Conservation (phyloP, 2,329 filamentous ascomycete species). For the Beauveria asiatica region DNA sequence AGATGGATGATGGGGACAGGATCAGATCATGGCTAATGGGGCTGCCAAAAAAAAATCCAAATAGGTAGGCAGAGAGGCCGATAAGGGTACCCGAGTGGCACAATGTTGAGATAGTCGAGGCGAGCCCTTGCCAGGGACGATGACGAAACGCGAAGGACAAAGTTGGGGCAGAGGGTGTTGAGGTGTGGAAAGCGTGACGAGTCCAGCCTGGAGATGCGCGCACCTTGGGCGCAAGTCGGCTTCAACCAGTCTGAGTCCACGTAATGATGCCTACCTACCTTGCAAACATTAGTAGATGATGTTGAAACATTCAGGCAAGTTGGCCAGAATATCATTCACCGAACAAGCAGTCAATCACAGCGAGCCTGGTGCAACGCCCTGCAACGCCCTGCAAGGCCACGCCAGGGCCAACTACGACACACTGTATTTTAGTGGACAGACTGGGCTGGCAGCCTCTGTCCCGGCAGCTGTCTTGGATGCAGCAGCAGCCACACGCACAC, state of each 20-base stretch:
- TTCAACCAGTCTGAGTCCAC: neutral
- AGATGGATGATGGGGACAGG: conserved; percentile 11
- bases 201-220: conserved; percentile 3
- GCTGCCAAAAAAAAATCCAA: neutral
- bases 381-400: too few relatives aligned
- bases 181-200: conserved; percentile 7
- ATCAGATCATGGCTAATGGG: neutral
- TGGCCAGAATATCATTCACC: too few relatives aligned
- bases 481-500: too few relatives aligned
- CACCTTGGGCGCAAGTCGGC: neutral
- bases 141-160: conserved; percentile 1
- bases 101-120: neutral
- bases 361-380: too few relatives aligned
- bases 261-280: neutral
- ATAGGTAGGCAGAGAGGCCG: conserved; percentile 14
- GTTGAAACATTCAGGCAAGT: too few relatives aligned
- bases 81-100: neutral
- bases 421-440: too few relatives aligned
- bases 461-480: too few relatives aligned
- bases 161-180: neutral
- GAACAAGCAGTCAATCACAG: too few relatives aligned
- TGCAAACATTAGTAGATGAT: too few relatives aligned
- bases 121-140: neutral
- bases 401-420: too few relatives aligned
- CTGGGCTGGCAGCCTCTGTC: too few relatives aligned